Evolutionary conservation across 2,329 filamentous ascomycete genomes (phyloP), one percentile per base, ranked within the genome.

Genomic region (Fusarium clavum): DNA sequence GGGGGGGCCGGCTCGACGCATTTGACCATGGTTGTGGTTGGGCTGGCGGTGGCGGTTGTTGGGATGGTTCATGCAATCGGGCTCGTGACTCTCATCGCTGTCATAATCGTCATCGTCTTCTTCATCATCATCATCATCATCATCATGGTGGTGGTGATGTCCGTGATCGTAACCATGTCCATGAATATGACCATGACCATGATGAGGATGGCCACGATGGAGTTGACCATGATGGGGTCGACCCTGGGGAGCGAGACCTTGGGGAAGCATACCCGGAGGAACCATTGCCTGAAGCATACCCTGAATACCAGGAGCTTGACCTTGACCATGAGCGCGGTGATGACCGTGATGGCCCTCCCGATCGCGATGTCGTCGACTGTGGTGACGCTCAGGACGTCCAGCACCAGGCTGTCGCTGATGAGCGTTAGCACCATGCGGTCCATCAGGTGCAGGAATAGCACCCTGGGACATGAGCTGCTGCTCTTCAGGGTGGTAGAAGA

Each of bases 41-140:
- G 34, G 18, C 18, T 38, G 34, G 0, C 34, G 34, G 3, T n/a
- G 18, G 18, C 16, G 18, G 34, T 38, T 38, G 10, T 38, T 38
- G 3, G 34, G 34, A n/a, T 38, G 34, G 3, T 38, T n/a, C 18
- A 38, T n/a, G 1, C 34, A 38, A n/a, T 38, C 34, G 1, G 34
- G 34, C 0, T 38, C 34, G 34, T 38, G 29, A 30, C 29, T 30
- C 5, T 30, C 29, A 7, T 30, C 29, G 29, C 29, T 30, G 12
- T 30, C 29, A 14, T 14, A 30, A 30, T 30, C 29, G 6, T 30
- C 13, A 6, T 14, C 13, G 3, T 30, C 29, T 0, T 30, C 6
- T 3, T 38, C 10, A 1, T n/a, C 9, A n/a, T 38, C 3, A 4
- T 38, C 10, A 1, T n/a, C 9, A n/a, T 38, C 3, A 4, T 38